A percentile compares a stretch with the other conserved stretches of the same genome.
Conservation (phyloP, 2,329 filamentous ascomycete genomes). For the Alternaria arbusti region DNA sequence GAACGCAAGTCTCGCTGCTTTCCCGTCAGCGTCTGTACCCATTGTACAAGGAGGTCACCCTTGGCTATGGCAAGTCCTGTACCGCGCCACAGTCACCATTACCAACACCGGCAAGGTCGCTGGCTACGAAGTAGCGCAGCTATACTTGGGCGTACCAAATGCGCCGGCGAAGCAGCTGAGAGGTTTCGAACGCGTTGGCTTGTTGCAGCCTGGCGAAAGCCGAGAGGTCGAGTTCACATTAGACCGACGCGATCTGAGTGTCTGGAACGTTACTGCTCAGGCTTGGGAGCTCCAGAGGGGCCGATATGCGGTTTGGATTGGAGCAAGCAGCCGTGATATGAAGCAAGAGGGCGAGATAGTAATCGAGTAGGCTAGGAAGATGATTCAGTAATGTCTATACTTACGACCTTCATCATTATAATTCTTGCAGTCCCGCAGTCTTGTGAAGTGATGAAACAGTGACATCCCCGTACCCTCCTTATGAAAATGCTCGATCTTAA, state of each 20-base stretch:
- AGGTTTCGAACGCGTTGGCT: slow-evolving; percentile 75
- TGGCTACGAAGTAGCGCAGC: slow-evolving; percentile 75
- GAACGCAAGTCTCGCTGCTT: slow-evolving; percentile 44
- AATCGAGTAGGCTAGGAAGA: not conserved
- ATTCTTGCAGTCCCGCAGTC: not conserved
- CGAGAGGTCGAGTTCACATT: slow-evolving; percentile 69
- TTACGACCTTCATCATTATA: not conserved
- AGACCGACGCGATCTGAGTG: slow-evolving; percentile 79
- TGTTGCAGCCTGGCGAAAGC: slow-evolving; percentile 69
- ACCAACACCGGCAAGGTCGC: slow-evolving; percentile 70
- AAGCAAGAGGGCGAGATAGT: slow-evolving; percentile 27
- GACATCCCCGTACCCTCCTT: not conserved
- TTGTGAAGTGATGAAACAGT: not conserved
- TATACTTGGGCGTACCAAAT: slow-evolving; percentile 68
- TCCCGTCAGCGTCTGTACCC: slow-evolving; percentile 13
- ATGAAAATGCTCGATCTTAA: not conserved
- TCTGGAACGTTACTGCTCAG: slow-evolving; percentile 78
- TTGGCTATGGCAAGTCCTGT: slow-evolving; percentile 70
- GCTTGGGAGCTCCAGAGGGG: slow-evolving; percentile 69
- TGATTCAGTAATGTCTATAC: not conserved
- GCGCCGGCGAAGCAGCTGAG: slow-evolving; percentile 71
- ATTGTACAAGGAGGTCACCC: slow-evolving; percentile 46
- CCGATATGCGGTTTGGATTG: slow-evolving; percentile 39
- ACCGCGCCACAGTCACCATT: slow-evolving; percentile 68
- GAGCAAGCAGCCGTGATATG: slow-evolving; percentile 46